phyloP scores from a whole-genome alignment of 805 yeast genomes.

The Hyphopichia homilentoma region DNA sequence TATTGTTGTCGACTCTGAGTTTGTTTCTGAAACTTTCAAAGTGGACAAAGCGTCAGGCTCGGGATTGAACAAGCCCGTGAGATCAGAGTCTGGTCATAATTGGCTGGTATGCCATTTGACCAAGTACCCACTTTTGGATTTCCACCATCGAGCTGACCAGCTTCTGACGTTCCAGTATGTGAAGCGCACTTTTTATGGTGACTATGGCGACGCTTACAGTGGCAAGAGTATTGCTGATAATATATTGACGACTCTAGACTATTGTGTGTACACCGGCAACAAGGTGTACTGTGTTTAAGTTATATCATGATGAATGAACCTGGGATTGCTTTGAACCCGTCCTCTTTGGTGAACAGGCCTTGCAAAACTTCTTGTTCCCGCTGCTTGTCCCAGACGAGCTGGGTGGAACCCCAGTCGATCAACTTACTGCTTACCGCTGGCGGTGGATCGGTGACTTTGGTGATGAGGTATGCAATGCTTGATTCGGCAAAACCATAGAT shows the following conservation, averaged over 20 bases:
- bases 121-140: slow-evolving; percentile 30
- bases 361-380: slow-evolving; percentile 12
- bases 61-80: slow-evolving; percentile 12
- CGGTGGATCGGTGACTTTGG: slow-evolving; percentile 50
- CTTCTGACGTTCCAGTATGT: slow-evolving; percentile 26
- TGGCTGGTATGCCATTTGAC: slow-evolving; percentile 39
- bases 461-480: slow-evolving; percentile 49
- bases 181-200: no score
- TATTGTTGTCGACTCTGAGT: slow-evolving; percentile 25
- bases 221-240: no score
- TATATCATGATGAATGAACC: slow-evolving; percentile 15
- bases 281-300: slow-evolving; percentile 8
- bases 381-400: slow-evolving; percentile 28
- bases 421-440: slow-evolving; percentile 20
- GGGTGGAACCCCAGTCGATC: slow-evolving; percentile 28
- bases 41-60: slow-evolving; percentile 12
- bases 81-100: slow-evolving; percentile 28
- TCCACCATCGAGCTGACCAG: slow-evolving; percentile 32
- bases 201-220: no score
- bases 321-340: slow-evolving; percentile 22
- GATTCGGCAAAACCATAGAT: slow-evolving; percentile 53
- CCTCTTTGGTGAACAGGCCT: slow-evolving; percentile 19
- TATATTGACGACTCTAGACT: slow-evolving; percentile 27
- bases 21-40: slow-evolving; percentile 30
- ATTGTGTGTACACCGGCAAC: slow-evolving; percentile 37